Evolutionary conservation across 768 basidiomycete genomes (phyloP), one percentile per base, ranked within the genome.

Genomic region (Hemileccinum impolitum): DNA sequence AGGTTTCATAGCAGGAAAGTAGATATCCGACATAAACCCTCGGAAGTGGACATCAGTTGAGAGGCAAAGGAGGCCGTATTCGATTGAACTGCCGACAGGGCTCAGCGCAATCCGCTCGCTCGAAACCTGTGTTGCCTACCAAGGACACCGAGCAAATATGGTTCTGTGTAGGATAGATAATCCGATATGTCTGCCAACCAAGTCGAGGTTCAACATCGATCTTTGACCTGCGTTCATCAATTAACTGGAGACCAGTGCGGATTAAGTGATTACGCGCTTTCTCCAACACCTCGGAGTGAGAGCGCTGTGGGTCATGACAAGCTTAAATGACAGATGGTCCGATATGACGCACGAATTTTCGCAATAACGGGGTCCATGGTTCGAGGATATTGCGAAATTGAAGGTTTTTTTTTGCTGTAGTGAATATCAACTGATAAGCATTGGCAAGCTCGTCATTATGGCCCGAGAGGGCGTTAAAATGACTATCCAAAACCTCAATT

Each of bases 1-100:
- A 77, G 1, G 82, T 83, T 61, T 86, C 84, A 67, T 87, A 78
- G 11, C 85, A 85, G 70, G 60, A 85, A 84, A 0, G 81, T 84
- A 11, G 78, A 75, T 52, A 85, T 84, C 54, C 84, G 85, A 55
- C 73, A 80, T 19, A 81, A 67, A 2, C 79, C 74, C 52, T 87
- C 82, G n/a, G 71, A 64, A 32, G 76, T 72, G 11, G 76, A 72
- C 71, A 87, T 72, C n/a, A 72, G 72, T 51, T 77, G 73, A 1
- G 70, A 66, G 10, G 73, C 63, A 10, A 70, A 63, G 30, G 73
- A 63, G 12, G 70, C 63, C 13, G 79, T 61, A 57, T 84, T 86
- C 1, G 84, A 85, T 43, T 75, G 76, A 47, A 88, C 86, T 85
- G 58, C 0, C 19, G 23, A 30, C 19, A 3, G 37, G 21, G 19